These are phyloP conservation scores for Suillus cothurnatus DNA, from an alignment of 768 basidiomycete genomes.

Conservation along the genomic window DNA sequence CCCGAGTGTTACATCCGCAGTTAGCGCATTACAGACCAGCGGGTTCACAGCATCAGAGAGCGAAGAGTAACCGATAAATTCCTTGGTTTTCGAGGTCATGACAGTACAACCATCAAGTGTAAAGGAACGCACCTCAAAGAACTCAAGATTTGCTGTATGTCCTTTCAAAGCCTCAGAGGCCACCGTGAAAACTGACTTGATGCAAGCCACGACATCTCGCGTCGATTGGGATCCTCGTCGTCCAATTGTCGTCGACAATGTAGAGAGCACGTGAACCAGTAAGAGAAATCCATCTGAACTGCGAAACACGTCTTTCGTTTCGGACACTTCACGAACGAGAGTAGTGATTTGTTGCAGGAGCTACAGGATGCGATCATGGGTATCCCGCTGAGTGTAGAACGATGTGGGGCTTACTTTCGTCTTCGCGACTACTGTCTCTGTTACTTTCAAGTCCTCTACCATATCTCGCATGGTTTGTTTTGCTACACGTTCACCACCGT, in stretches of 20 bases:
- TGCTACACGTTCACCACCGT: not conserved
- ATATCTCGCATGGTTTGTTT: constrained; percentile 62
- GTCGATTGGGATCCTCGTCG: constrained; percentile 35
- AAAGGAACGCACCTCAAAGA: constrained; percentile 61
- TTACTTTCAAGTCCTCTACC: constrained; percentile 68
- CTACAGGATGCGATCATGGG: constrained; percentile 34
- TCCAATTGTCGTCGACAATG: constrained; percentile 41
- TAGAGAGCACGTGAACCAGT: constrained; percentile 72
- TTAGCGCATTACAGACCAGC: constrained; percentile 49
- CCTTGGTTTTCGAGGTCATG: constrained; percentile 16
- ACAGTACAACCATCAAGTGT: constrained; percentile 36
- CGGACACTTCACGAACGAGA: constrained; percentile 64
- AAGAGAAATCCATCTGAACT: constrained; percentile 82
- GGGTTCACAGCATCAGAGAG: constrained; percentile 60
- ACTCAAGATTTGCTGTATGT: constrained; percentile 56
- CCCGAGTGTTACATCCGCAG: constrained; percentile 60
- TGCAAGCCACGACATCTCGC: constrained; percentile 50
- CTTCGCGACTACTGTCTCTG: constrained; percentile 46
- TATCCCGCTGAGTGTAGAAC: not conserved
- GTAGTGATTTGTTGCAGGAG: constrained; percentile 66
- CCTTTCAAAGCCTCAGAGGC: constrained; percentile 63
- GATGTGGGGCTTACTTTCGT: constrained; percentile 49
- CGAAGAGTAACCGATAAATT: constrained; percentile 62
- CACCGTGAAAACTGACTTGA: constrained; percentile 64
- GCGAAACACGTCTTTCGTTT: constrained; percentile 75